Percentiles rank a stretch among this genome's conserved stretches.
Evolutionary conservation across 352 stramenopile species (phyloP).

Genomic region (Blastocystis sp.): DNA sequence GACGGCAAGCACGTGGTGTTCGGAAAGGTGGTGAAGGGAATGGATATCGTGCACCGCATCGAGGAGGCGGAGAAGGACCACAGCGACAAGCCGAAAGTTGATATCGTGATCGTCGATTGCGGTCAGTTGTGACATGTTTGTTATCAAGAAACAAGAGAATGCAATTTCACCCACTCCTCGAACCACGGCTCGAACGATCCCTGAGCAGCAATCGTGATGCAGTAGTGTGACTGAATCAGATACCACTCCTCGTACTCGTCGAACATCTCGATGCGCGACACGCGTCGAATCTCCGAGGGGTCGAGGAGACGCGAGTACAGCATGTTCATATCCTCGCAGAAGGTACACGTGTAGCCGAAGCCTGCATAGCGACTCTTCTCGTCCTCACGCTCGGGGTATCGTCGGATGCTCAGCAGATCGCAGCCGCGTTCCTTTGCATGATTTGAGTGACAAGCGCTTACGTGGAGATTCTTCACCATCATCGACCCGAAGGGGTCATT

Average conservation of each 20-base stretch:
- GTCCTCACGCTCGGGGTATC: slow-evolving; percentile 67
- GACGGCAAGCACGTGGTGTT: slow-evolving; percentile 87
- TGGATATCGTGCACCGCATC: slow-evolving; percentile 74
- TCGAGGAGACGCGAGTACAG: slow-evolving; percentile 78
- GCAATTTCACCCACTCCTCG: slow-evolving; percentile 63
- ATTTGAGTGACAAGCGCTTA: slow-evolving; percentile 19
- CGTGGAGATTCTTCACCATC: slow-evolving; percentile 79
- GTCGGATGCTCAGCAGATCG: slow-evolving; percentile 70
- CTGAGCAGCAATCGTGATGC: slow-evolving; percentile 71
- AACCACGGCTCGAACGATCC: neutral
- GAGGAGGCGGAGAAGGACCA: slow-evolving; percentile 78
- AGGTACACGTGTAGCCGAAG: slow-evolving; percentile 66
- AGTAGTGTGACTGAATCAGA: slow-evolving; percentile 78
- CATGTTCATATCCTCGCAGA: slow-evolving; percentile 78
- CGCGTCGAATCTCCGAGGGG: slow-evolving; percentile 64
- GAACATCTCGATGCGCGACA: slow-evolving; percentile 77
- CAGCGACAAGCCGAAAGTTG: slow-evolving; percentile 71
- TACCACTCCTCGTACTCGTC: slow-evolving; percentile 81
- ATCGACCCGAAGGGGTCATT: slow-evolving; percentile 76
- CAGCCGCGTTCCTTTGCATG: slow-evolving; percentile 66
- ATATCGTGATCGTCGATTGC: slow-evolving; percentile 84
- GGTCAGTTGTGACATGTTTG: slow-evolving; percentile 92
- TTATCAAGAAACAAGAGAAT: slow-evolving; percentile 62
- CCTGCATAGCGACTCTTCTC: slow-evolving; percentile 70
- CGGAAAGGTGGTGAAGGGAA: slow-evolving; percentile 72